A percentile compares a stretch with the other conserved stretches of the same genome.
Evolutionary conservation across 2,329 filamentous ascomycete species (phyloP).

Genomic region (Trichoderma koningiopsis): DNA sequence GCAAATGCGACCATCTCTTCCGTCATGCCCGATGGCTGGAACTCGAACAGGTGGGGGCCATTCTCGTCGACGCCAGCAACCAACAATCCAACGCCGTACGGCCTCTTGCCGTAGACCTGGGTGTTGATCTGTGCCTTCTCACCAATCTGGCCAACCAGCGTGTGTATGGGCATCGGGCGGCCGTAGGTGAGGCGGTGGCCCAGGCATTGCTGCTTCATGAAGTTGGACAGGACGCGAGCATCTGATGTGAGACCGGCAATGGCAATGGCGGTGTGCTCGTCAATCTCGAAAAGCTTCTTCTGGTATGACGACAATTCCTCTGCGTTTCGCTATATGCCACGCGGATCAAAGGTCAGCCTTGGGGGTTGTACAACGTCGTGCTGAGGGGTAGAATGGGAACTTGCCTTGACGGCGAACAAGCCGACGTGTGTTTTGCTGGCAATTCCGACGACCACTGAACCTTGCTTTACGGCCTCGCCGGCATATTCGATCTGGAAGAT

Average conservation of each 20-base stretch:
- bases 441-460: slow-evolving; percentile 94
- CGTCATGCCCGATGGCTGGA: slow-evolving; percentile 93
- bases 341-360: slow-evolving; percentile 19
- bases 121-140: slow-evolving; percentile 98
- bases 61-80: slow-evolving; percentile 92
- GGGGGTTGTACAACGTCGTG: neutral
- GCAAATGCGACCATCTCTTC: slow-evolving; percentile 97
- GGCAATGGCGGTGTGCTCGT: slow-evolving; percentile 92
- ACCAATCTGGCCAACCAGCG: slow-evolving; percentile 87
- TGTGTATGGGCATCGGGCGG: slow-evolving; percentile 86
- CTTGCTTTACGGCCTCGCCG: slow-evolving; percentile 97
- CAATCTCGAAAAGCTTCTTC: slow-evolving; percentile 97
- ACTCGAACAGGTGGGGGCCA: slow-evolving; percentile 96
- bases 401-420: slow-evolving; percentile 92
- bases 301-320: slow-evolving; percentile 99
- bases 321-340: slow-evolving; percentile 75
- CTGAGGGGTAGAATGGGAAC: slow-evolving; percentile 22
- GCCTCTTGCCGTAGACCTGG: slow-evolving; percentile 93
- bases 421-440: slow-evolving; percentile 98
- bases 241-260: slow-evolving; percentile 97
- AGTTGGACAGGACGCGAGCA: slow-evolving; percentile 98
- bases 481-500: slow-evolving; percentile 99
- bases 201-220: slow-evolving; percentile 99
- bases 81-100: slow-evolving; percentile 91
- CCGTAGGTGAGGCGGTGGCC: slow-evolving; percentile 94